These are phyloP conservation scores for Coemansia sp. DNA, from an alignment of 192 early-diverging fungal genomes.

Conservation along the genomic window DNA sequence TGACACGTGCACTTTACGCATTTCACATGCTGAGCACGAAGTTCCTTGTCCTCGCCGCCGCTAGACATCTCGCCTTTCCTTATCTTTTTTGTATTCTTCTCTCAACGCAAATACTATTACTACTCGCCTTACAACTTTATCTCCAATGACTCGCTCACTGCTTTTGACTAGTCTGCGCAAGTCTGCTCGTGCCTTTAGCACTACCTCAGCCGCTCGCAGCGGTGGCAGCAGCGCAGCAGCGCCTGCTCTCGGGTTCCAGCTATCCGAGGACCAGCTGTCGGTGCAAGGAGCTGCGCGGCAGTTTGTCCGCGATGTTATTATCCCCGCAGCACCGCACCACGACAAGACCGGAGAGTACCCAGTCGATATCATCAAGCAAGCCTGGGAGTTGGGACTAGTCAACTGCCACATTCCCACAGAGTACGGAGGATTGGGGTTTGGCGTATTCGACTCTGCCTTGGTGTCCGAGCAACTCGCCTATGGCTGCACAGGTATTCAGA, in stretches of 20 bases:
- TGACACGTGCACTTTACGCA: neutral
- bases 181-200: constrained; percentile 45
- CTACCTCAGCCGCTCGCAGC: constrained; percentile 18
- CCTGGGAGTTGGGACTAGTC: constrained; percentile 92
- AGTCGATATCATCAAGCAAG: constrained; percentile 76
- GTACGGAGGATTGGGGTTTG: constrained; percentile 87
- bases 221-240: constrained; percentile 12
- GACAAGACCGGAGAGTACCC: constrained; percentile 96
- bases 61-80: neutral
- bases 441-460: constrained; percentile 84
- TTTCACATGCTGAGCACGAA: constrained; percentile 12
- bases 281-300: constrained; percentile 90
- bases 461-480: constrained; percentile 92
- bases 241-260: constrained; percentile 61
- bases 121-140: neutral
- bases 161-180: constrained; percentile 23
- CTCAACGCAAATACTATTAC: neutral
- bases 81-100: neutral
- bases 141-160: constrained; percentile 43
- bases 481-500: constrained; percentile 95
- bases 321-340: constrained; percentile 89
- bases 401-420: constrained; percentile 87
- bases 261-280: constrained; percentile 82
- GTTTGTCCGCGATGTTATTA: constrained; percentile 88
- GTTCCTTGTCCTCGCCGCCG: neutral